Percentiles rank a stretch among this genome's conserved stretches.
These are phyloP conservation scores for Cryphonectria radicalis DNA, from an alignment of 2,329 filamentous ascomycete genomes.

Conservation along the genomic window DNA sequence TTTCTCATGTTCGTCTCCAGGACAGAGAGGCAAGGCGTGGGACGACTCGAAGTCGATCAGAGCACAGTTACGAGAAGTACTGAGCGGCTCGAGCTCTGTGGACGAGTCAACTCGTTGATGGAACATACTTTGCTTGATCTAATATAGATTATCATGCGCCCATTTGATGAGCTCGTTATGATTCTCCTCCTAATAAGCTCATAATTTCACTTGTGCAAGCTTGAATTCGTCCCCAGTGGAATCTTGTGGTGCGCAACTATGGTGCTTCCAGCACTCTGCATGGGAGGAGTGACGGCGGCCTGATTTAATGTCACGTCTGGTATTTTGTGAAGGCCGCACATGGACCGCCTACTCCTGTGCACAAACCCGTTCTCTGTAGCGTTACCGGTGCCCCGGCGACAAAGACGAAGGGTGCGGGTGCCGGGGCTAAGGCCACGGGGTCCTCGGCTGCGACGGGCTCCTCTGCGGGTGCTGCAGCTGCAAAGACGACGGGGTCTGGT, in stretches of 20 bases:
- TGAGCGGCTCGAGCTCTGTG: constrained; percentile 12
- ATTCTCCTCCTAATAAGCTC: neutral
- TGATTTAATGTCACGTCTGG: neutral
- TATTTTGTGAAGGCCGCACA: neutral
- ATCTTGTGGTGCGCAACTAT: neutral
- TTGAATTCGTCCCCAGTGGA: neutral
- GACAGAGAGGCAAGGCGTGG: neutral
- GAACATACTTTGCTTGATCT: too few species aligned
- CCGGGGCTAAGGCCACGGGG: neutral
- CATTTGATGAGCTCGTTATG: neutral
- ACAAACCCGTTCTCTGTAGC: neutral
- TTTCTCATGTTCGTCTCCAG: constrained; percentile 13
- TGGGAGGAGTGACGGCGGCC: too few species aligned
- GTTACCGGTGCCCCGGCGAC: neutral
- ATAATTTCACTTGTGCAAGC: neutral
- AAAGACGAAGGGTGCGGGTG: neutral
- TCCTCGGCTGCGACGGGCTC: neutral
- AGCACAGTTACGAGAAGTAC: constrained; percentile 10
- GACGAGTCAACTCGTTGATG: neutral
- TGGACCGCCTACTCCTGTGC: neutral
- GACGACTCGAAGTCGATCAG: neutral
- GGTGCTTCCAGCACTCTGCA: too few species aligned
- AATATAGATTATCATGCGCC: neutral
- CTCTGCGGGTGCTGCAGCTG: neutral
- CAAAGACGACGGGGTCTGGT: neutral